These are phyloP conservation scores for Chlorella sorokiniana DNA, from an alignment of 139 green algal species.

Conservation along the genomic window DNA sequence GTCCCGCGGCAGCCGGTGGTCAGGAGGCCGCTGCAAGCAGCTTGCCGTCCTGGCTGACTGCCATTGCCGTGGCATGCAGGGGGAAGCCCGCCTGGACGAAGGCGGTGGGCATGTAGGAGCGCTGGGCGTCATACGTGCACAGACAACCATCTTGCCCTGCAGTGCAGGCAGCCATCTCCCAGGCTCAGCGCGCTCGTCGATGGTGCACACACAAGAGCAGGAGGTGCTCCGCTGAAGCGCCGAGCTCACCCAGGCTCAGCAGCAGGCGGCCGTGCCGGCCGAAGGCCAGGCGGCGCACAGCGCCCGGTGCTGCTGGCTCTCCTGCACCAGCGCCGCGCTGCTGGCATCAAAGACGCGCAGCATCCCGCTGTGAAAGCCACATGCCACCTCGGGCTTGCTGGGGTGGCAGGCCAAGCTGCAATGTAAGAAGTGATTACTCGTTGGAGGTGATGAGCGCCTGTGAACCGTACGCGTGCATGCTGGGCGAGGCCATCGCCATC, in stretches of 20 bases:
- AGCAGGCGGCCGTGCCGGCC: constrained; percentile 58
- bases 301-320: constrained; percentile 71
- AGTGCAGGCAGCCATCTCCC: not conserved
- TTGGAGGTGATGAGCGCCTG: no score
- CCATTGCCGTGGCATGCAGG: constrained; percentile 50
- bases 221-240: not conserved
- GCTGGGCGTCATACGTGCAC: constrained; percentile 67
- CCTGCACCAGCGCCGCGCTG: constrained; percentile 68
- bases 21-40: constrained; percentile 46
- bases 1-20: no score
- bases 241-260: constrained; percentile 54
- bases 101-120: constrained; percentile 64
- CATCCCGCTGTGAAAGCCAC: constrained; percentile 64
- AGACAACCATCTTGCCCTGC: constrained; percentile 68
- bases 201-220: no score
- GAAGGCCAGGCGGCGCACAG: constrained; percentile 62
- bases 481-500: not conserved
- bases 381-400: constrained; percentile 59
- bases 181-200: not conserved
- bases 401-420: constrained; percentile 58
- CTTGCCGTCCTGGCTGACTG: constrained; percentile 55
- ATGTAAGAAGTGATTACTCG: not conserved
- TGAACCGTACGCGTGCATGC: not conserved
- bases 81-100: constrained; percentile 51
- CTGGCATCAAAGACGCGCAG: constrained; percentile 75